Evolutionary conservation across 352 stramenopile species (phyloP).

Genomic region (Pythium phragmiticola): DNA sequence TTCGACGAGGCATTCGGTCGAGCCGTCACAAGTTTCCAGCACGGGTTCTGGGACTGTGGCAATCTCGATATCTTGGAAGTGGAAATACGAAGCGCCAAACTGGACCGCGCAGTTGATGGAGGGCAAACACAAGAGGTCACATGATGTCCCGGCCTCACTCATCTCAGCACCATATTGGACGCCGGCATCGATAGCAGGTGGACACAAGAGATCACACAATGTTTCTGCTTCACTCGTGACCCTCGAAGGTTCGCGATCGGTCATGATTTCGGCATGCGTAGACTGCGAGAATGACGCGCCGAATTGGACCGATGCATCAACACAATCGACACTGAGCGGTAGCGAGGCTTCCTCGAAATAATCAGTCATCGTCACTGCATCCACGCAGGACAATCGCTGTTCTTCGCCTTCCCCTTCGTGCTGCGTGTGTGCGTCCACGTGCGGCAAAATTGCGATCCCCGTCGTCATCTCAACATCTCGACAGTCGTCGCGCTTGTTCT

Average conservation of each 20-base stretch:
- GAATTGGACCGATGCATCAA: conserved; percentile 7
- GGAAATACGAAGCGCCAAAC: neutral
- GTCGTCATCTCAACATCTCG: conserved; percentile 25
- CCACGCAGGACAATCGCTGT: neutral
- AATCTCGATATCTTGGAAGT: neutral
- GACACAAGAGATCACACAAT: neutral
- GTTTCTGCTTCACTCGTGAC: neutral
- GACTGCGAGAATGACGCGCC: neutral
- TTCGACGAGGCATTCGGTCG: neutral
- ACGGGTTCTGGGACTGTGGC: neutral
- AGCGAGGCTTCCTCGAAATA: neutral
- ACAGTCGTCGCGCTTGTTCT: conserved; percentile 16
- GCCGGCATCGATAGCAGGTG: neutral
- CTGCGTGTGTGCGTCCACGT: conserved; percentile 20
- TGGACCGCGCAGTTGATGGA: neutral
- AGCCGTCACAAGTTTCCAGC: neutral
- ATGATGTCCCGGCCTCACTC: neutral
- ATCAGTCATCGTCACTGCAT: conserved; percentile 14
- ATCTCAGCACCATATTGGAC: neutral
- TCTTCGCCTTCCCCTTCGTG: conserved; percentile 12
- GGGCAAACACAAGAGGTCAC: neutral
- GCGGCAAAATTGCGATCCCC: conserved; percentile 21
- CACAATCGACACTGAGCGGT: neutral
- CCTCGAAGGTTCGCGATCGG: neutral
- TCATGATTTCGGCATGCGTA: neutral